Evolutionary conservation across 768 basidiomycete species (phyloP).

Genomic region (Pleurotus salmoneostramineus): DNA sequence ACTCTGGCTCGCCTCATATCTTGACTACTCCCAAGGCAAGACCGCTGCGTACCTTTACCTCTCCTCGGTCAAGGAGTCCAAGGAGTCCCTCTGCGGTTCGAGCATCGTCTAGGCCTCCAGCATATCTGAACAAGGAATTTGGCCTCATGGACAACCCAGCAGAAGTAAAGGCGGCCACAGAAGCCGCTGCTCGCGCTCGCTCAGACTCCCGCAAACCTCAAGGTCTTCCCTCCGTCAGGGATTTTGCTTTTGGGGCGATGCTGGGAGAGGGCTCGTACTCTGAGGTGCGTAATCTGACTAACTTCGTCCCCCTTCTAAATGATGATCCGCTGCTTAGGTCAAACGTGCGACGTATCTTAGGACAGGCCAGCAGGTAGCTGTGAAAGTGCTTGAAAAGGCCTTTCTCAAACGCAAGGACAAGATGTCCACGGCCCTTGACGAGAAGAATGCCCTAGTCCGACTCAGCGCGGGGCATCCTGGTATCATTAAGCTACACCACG

Average conservation of each 20-base stretch:
- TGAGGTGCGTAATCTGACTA: slow-evolving; percentile 46
- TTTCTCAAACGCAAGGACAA: slow-evolving; percentile 79
- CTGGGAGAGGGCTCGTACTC: slow-evolving; percentile 84
- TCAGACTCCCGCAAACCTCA: slow-evolving; percentile 36
- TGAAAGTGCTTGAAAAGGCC: slow-evolving; percentile 82
- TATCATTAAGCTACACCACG: slow-evolving; percentile 75
- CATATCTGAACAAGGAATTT: slow-evolving; percentile 57
- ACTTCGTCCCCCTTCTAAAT: background rate
- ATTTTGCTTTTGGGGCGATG: slow-evolving; percentile 71
- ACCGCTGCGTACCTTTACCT: slow-evolving; percentile 61
- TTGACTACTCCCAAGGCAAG: slow-evolving; percentile 44
- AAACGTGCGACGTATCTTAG: slow-evolving; percentile 47
- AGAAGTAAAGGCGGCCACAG: slow-evolving; percentile 12
- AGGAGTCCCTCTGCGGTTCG: slow-evolving; percentile 28
- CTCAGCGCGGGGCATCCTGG: slow-evolving; percentile 80
- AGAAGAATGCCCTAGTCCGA: slow-evolving; percentile 72
- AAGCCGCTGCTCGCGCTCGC: slow-evolving; percentile 21
- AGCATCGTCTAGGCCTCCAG: slow-evolving; percentile 39
- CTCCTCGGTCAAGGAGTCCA: slow-evolving; percentile 56
- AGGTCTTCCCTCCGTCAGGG: slow-evolving; percentile 46
- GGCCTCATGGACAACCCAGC: slow-evolving; percentile 31
- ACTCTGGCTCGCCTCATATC: slow-evolving; percentile 38
- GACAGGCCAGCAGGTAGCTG: slow-evolving; percentile 65
- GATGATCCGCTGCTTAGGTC: slow-evolving; percentile 37
- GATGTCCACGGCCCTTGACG: slow-evolving; percentile 70